Evolutionary conservation across 1,284 basidiomycete genomes (phyloP).

Genomic region (Cutaneotrichosporon curvatum): DNA sequence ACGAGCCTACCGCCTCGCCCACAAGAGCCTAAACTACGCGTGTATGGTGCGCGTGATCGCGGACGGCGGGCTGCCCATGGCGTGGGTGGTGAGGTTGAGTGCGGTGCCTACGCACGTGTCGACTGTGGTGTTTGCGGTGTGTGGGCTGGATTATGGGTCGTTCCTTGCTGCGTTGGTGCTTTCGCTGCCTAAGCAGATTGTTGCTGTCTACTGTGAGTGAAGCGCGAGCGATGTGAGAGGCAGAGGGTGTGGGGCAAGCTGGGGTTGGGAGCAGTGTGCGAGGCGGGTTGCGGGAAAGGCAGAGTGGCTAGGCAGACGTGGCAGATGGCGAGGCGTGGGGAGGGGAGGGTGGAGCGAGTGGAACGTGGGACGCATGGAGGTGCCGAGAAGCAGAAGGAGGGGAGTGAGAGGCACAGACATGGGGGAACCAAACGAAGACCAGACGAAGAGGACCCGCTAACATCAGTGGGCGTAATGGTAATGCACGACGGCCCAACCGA

Average conservation of each 20-base stretch:
- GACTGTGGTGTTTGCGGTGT: conserved; percentile 44
- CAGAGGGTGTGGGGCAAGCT: too few species aligned
- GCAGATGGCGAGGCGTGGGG: conserved; percentile 30
- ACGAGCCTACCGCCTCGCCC: conserved; percentile 36
- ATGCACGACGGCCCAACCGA: conserved; percentile 49
- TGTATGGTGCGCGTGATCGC: conserved; percentile 37
- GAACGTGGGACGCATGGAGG: too few species aligned
- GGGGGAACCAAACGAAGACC: too few species aligned
- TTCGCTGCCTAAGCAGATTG: conserved; percentile 44
- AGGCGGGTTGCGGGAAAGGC: too few species aligned
- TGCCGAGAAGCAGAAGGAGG: too few species aligned
- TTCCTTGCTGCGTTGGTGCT: conserved; percentile 39
- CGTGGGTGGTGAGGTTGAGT: conserved; percentile 32
- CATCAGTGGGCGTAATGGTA: conserved; percentile 50
- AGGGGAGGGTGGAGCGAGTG: too few species aligned
- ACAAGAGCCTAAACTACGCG: conserved; percentile 41
- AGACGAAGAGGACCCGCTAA: too few species aligned
- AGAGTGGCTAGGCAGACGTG: background rate
- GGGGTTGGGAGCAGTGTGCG: too few species aligned
- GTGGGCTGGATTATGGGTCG: conserved; percentile 32
- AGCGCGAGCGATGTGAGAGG: too few species aligned
- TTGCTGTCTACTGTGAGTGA: conserved; percentile 24
- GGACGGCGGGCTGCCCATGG: conserved; percentile 42
- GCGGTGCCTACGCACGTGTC: conserved; percentile 36
- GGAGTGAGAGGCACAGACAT: too few species aligned